These are phyloP conservation scores for Phytopythium kandeliae DNA, from an alignment of 352 stramenopile species.

Conservation along the genomic window DNA sequence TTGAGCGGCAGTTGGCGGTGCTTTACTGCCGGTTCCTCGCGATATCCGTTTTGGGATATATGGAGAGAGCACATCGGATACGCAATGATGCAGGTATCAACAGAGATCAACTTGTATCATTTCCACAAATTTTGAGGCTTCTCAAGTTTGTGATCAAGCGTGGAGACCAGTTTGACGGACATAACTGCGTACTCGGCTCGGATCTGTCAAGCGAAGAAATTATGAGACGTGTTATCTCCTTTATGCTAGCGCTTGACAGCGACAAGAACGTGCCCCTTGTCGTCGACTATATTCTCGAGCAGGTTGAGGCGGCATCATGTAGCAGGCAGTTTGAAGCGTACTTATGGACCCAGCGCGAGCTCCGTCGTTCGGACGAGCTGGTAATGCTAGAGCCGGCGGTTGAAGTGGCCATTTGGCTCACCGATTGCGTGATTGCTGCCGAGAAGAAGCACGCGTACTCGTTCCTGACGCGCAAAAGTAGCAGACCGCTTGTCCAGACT, in stretches of 20 bases:
- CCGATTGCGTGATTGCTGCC: conserved; percentile 36
- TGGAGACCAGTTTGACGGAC: conserved; percentile 5
- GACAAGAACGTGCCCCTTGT: background rate
- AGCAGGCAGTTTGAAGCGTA: conserved; percentile 48
- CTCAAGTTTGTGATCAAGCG: conserved; percentile 49
- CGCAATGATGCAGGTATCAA: background rate
- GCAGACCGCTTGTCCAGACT: conserved; percentile 1
- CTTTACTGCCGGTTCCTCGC: conserved; percentile 26
- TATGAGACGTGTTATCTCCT: background rate
- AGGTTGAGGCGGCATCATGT: conserved; percentile 54
- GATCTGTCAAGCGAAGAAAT: background rate
- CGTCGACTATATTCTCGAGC: conserved; percentile 14
- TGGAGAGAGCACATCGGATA: background rate
- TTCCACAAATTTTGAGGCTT: conserved; percentile 28
- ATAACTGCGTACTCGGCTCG: background rate
- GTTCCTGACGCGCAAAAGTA: background rate
- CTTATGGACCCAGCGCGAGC: conserved; percentile 74
- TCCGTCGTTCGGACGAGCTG: conserved; percentile 37
- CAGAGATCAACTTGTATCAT: background rate
- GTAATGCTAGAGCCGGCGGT: conserved; percentile 59
- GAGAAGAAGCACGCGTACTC: background rate
- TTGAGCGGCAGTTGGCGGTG: conserved; percentile 23
- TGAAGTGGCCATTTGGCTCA: conserved; percentile 68
- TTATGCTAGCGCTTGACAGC: background rate
- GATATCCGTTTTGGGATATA: conserved; percentile 15